Evolutionary conservation across 495 filamentous ascomycete species (phyloP).

Genomic region (Trichoderma virens): DNA sequence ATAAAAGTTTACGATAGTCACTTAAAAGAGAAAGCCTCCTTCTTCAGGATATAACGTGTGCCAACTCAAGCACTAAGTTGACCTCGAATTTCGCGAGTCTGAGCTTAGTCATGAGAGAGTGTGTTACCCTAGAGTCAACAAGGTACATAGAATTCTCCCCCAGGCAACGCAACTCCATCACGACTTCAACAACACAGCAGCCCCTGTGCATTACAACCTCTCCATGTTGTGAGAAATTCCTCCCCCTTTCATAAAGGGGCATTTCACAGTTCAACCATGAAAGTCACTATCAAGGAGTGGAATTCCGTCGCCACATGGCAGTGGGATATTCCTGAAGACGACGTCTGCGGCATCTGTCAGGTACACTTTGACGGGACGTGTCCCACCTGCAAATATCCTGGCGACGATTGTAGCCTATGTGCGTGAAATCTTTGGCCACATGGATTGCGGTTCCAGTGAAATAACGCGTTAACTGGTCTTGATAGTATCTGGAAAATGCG

Average conservation of each 20-base stretch:
- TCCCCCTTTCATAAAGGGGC: constrained; percentile 1
- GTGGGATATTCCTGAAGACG: constrained; percentile 96
- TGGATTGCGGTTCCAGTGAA: neutral
- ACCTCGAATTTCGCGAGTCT: too few relatives aligned
- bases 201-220: neutral
- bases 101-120: neutral
- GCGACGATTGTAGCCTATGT: constrained; percentile 91
- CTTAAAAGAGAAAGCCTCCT: neutral
- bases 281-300: constrained; percentile 88
- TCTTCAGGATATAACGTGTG: too few relatives aligned
- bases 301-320: constrained; percentile 91
- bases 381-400: constrained; percentile 94
- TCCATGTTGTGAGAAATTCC: neutral
- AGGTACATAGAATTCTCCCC: neutral
- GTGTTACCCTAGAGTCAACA: neutral
- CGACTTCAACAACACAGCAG: neutral
- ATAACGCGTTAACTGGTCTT: constrained; percentile 1
- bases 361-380: constrained; percentile 97
- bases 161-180: neutral
- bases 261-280: constrained; percentile 51
- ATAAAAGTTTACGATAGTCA: neutral
- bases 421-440: constrained; percentile 27
- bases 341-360: constrained; percentile 97
- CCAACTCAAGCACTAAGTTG: too few relatives aligned
- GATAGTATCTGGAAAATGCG: constrained; percentile 87